Base-by-base conservation (phyloP, 129 eudicot species). In the Kitagawia praeruptora region DNA sequence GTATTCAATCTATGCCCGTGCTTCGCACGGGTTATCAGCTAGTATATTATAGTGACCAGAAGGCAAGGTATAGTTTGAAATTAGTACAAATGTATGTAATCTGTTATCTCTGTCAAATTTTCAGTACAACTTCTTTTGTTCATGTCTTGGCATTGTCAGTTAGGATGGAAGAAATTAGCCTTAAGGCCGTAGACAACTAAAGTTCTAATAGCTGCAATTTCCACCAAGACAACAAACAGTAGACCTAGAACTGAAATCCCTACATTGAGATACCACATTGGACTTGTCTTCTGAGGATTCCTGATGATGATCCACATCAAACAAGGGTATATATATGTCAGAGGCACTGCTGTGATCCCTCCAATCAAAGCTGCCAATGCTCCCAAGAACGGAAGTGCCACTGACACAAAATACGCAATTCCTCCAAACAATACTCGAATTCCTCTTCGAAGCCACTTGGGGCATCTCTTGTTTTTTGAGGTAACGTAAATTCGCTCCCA, bases 221-320 rank as follows among this genome's bases (percentile, higher is more conserved):
- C 54, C 54, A 14, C 54, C 54, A 14, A 49, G 54, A 49, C 54
- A 49, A 49, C 54, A 10, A 89, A 14, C 53, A 77, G 38, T 1
- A 72, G 23, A 31, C 92, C 92, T 37, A 81, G 78, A 53, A 75
- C 82, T 44, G 95, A 93, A 42, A 89, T 84, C 58, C 76, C 86
- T 8, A 83, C 5, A 76, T 89, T 88, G 12, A 84, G 46, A 39
- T 85, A 86, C 89, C 91, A 89, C 82, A 74, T 80, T 34, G 75
- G 9, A 5, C 84, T 76, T 37, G 34, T 66, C 23, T 31, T 48
- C 8, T 49, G 61, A 1, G 90, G 92, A 37, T 75, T 88, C 82
- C 81, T 88, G 69, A 88, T 83, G 3, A 79, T 81, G 25, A 89
- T 73, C 95, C 95, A 92, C 89, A 92, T 92, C 75, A 92, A 73